Conservation (phyloP, 2,329 filamentous ascomycete species). For the Scedosporium boydii region DNA sequence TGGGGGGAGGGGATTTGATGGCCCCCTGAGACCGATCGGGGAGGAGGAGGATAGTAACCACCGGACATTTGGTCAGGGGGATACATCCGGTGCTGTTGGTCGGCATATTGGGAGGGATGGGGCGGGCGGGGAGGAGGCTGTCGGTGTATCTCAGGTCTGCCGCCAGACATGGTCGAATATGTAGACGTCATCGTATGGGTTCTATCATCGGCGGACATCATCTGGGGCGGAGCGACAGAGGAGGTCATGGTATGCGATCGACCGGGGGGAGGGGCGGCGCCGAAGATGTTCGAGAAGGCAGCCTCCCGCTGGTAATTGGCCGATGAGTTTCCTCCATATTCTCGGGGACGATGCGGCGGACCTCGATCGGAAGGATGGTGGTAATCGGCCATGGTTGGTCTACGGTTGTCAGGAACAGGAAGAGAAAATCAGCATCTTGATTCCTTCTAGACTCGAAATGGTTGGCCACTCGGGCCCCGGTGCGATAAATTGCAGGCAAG, state of each 20-base stretch:
- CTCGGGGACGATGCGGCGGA: slow-evolving; percentile 32
- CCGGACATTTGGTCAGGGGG: slow-evolving; percentile 32
- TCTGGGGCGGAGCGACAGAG: slow-evolving; percentile 48
- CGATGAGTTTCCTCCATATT: slow-evolving; percentile 38
- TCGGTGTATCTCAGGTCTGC: slow-evolving; percentile 41
- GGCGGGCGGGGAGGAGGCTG: slow-evolving; percentile 51
- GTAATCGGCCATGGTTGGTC: slow-evolving; percentile 46
- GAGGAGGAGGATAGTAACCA: slow-evolving; percentile 43
- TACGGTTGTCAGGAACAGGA: background rate
- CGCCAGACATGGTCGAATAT: slow-evolving; percentile 16
- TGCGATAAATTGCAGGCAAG: slow-evolving; percentile 1
- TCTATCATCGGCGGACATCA: slow-evolving; percentile 42
- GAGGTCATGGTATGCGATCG: slow-evolving; percentile 95
- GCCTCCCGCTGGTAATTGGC: slow-evolving; percentile 72
- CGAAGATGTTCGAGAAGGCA: slow-evolving; percentile 94
- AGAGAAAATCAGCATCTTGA: slow-evolving; percentile 19
- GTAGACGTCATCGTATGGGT: slow-evolving; percentile 68
- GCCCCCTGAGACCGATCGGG: slow-evolving; percentile 41
- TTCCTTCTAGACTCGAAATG: background rate
- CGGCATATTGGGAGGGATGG: slow-evolving; percentile 24
- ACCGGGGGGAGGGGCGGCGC: slow-evolving; percentile 72
- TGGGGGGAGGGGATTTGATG: slow-evolving; percentile 33
- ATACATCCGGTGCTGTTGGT: slow-evolving; percentile 20
- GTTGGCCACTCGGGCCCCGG: background rate
- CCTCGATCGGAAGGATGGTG: slow-evolving; percentile 40